Base-by-base conservation (phyloP, 768 basidiomycete species). In the Pleurotus platypus region DNA sequence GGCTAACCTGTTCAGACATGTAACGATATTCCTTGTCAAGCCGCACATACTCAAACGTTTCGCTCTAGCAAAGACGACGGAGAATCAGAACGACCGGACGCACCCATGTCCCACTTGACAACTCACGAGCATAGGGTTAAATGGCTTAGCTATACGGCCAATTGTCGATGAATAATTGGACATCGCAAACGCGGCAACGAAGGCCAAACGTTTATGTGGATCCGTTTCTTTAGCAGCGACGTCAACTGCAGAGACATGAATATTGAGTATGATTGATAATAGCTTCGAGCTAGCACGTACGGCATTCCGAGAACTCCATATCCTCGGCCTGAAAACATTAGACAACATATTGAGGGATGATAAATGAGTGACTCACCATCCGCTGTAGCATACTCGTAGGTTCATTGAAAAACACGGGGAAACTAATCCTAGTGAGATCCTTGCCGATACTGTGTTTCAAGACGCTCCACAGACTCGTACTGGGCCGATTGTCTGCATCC, bases 81-180 rank as follows among this genome's bases (percentile, higher is more conserved):
- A 49, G 5, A 30, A 16, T 53, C 20, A 53, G 45, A 9, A 35
- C 8, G 30, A 35, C 30, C 30, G 30, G 30, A 9, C 30, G 9
- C 8, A 35, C 30, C 30, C 30, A 35, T 35, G 30, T 35, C 30
- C 30, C 8, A 35, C 30, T 9, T 35, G 30, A 8, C 37, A 5
- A 76, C 87, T 51, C 58, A 92, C 90, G 56, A 97, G 82, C 86
- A 96, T 92, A 5, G 94, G 95, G 69, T 97, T 97, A 73, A 97
- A 97, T 1, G 94, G 95, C 70, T 98, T 97, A 11, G 95, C 95
- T 61, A 98, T 97, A 38, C 95, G 83, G 3, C 96, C 95, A 62
- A 96, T 92, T 2, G 95, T 98, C 20, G 91, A 93, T 0, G 92
- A 93, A 71, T 98, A 98, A 73, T 98, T 98, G 26, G 91, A 92